Base-by-base conservation (phyloP, 805 yeast genomes). In the Yarrowia sp. region DNA sequence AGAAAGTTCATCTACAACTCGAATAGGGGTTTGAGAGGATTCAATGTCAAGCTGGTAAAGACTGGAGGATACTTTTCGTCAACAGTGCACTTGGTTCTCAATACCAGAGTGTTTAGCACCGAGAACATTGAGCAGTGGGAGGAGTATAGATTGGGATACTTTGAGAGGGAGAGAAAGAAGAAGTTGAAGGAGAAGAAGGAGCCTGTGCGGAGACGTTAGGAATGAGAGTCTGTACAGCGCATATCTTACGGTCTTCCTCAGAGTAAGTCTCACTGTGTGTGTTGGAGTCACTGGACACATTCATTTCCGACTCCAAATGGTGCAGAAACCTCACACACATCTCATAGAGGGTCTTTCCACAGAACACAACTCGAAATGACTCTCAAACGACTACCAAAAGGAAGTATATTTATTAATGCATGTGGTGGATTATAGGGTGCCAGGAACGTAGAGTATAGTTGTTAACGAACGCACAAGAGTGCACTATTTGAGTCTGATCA, bases 51-150 rank as follows among this genome's bases (percentile, higher is more conserved):
- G 67, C 74, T 92, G 41, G 92, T 91, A 16, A 58, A 58, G 10
- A 43, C 49, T 1, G 38, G 40, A 10, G 63, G 63, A 5, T 58
- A 43, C 17, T 41, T 58, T 19, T 41, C 49, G 8, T 30, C 41
- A 3, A 30, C 49, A 6, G 91, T 92, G 12, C 92, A 92, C 73
- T 74, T 95, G 9, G 88, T 90, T 10, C 78, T 95, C 64, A 87
- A 88, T 66, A 89, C 98, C 3, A 79, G 97, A 59, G 86, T 87
- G 0, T 95, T 93, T 75, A 84, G 85, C 66, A 85, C 95, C 0
- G 92, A 89, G 56, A 84, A 89, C 7, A 82, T 97, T 67, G 97
- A 92, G 74, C 92, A 91, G 10, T 93, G 99, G 98, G 99, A 93
- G 71, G 75, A 91, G 43, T 93, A 92, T 71, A 77, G 99, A 66